A percentile compares a stretch with the other conserved stretches of the same genome.
Evolutionary conservation across 2,329 filamentous ascomycete species (phyloP).

Genomic region (Chrysoporthe cubensis): DNA sequence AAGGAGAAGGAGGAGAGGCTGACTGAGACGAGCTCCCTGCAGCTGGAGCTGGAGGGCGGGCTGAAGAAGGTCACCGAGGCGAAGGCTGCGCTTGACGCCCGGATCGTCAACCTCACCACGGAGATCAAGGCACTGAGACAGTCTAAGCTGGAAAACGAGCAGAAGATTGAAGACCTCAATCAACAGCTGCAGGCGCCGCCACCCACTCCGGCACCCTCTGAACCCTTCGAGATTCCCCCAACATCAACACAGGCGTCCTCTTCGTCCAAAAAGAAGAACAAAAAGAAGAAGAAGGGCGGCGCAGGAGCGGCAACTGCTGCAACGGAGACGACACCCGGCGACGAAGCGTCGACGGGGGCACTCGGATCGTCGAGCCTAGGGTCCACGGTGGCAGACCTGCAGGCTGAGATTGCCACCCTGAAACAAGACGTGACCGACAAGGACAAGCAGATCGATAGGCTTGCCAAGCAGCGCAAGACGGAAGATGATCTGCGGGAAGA

Average conservation of each 20-base stretch:
- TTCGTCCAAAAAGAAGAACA: slow-evolving; percentile 74
- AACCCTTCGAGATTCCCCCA: slow-evolving; percentile 25
- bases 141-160: slow-evolving; percentile 44
- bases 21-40: slow-evolving; percentile 40
- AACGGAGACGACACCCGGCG: slow-evolving; percentile 43
- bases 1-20: slow-evolving; percentile 44
- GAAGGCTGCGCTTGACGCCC: slow-evolving; percentile 48
- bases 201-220: slow-evolving; percentile 30
- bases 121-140: slow-evolving; percentile 48
- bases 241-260: slow-evolving; percentile 21
- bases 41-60: slow-evolving; percentile 46
- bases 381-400: slow-evolving; percentile 44
- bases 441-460: slow-evolving; percentile 71
- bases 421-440: slow-evolving; percentile 64
- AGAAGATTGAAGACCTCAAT: slow-evolving; percentile 46
- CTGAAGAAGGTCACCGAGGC: slow-evolving; percentile 42
- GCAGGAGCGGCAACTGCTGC: slow-evolving; percentile 49
- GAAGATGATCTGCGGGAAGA: slow-evolving; percentile 84
- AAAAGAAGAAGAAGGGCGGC: slow-evolving; percentile 84
- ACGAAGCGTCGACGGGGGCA: slow-evolving; percentile 41
- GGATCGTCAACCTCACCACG: slow-evolving; percentile 49
- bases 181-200: slow-evolving; percentile 40
- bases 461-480: slow-evolving; percentile 71
- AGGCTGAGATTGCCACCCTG: slow-evolving; percentile 54
- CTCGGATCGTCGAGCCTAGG: slow-evolving; percentile 37